Conservation (phyloP, 495 filamentous ascomycete genomes). For the Amphirosellinia nigrospora region DNA sequence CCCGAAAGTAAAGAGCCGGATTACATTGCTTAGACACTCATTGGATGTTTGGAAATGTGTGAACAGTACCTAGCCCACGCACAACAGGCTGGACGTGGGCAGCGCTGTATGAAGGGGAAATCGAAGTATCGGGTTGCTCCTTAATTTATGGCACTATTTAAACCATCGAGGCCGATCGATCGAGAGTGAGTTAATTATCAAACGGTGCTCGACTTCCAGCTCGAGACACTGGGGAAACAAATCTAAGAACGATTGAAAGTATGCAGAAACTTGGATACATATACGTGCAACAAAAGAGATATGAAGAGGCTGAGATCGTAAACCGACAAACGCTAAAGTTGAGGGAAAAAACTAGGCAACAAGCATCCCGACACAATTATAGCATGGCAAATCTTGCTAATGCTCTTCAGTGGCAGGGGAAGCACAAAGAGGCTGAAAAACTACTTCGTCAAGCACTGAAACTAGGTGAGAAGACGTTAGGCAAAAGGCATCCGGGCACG, state of each 20-base stretch:
- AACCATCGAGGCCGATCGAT: neutral
- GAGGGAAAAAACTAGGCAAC: neutral
- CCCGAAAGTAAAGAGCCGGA: too few species aligned
- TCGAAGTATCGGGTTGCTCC: constrained; percentile 6
- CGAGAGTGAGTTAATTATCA: neutral
- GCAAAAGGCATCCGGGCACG: neutral
- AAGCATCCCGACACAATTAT: neutral
- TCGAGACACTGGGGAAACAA: neutral
- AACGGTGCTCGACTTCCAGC: neutral
- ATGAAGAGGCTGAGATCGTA: neutral
- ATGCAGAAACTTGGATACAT: neutral
- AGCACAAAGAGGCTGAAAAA: constrained; percentile 1
- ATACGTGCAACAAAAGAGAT: neutral
- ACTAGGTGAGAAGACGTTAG: neutral
- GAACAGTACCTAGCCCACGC: constrained; percentile 30
- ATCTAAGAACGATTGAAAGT: neutral
- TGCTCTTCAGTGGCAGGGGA: neutral
- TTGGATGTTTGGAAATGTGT: constrained; percentile 25
- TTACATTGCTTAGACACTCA: too few species aligned
- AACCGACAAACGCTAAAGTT: neutral
- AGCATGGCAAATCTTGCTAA: neutral
- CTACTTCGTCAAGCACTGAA: neutral
- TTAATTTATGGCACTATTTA: neutral
- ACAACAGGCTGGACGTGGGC: constrained; percentile 24
- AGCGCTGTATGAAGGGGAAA: constrained; percentile 16